Conservation (phyloP, 176 grass and related monocot genomes). For the Tuctoria greenei region DNA sequence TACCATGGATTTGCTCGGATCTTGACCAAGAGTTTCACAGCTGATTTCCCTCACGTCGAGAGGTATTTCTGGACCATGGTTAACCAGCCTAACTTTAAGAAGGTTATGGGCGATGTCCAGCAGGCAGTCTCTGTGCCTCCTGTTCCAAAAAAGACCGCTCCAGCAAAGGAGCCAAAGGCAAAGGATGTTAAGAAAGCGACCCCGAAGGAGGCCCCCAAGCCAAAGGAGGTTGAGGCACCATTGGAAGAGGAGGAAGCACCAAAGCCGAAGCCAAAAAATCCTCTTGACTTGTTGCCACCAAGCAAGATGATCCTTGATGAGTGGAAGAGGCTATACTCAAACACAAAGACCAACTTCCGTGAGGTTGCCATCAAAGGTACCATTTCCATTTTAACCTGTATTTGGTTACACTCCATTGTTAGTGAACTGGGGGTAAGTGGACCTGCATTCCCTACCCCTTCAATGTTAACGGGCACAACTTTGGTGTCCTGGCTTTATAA, state of each 20-base stretch:
- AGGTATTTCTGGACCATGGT: conserved; percentile 84
- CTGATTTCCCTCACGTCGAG: conserved; percentile 84
- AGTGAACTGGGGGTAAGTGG: neutral
- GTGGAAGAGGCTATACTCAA: conserved; percentile 98
- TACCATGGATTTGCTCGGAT: conserved; percentile 45
- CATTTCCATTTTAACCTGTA: neutral
- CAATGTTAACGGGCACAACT: neutral
- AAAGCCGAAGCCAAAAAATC: conserved; percentile 87
- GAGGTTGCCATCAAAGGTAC: conserved; percentile 97
- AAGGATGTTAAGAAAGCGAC: conserved; percentile 79
- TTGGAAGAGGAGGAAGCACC: conserved; percentile 90
- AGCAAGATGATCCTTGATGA: conserved; percentile 97
- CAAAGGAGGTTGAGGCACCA: conserved; percentile 47
- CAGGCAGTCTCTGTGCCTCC: conserved; percentile 61
- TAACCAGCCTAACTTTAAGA: conserved; percentile 77
- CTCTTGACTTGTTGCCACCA: conserved; percentile 82
- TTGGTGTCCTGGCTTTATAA: neutral
- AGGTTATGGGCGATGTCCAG: conserved; percentile 66
- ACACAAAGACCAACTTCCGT: conserved; percentile 95
- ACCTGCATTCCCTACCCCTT: neutral
- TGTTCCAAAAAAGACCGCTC: conserved; percentile 48
- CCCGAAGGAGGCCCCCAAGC: conserved; percentile 73
- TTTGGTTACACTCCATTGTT: neutral
- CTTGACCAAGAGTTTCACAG: conserved; percentile 73
- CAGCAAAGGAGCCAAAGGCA: conserved; percentile 57